Base-by-base conservation (phyloP, 352 stramenopile genomes). In the Pythium rishiriense region DNA sequence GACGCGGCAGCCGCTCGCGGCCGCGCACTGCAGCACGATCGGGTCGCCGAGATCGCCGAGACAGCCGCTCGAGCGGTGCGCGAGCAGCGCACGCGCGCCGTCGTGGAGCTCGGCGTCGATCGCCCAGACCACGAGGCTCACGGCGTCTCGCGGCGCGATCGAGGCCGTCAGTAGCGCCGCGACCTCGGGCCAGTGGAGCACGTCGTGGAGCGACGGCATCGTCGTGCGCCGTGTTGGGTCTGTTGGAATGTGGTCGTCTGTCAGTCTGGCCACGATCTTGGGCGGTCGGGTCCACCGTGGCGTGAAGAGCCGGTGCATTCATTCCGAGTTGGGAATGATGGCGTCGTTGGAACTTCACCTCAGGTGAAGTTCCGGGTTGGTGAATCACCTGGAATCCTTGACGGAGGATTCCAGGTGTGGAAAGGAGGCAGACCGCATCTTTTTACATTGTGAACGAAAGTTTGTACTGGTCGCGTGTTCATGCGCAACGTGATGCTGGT, bases 181-280 rank as follows among this genome's bases (percentile, higher is more conserved):
- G 25, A 52, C 57, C 25, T 55, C 45, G 14, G 45, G 47, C 45
- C 48, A 42, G 47, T 64, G 57, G 57, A 57, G 45, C 11, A 64
- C 46, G 46, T 64, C 57, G 4, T 55, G 29, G 26, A 64, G 57
- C 31, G 31, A 57, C 2, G 43, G 45, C 57, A 64, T 64, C 19
- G 21, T 19, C 14, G 5, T 37, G 21, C 41, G 14, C 41, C 26
- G 50, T 22, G 46, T 6, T 39, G 33, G 10, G 33, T 14, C 7
- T 39, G 33, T 3, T 14, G 11, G 33, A n/a, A 4, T n/a, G 37
- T 43, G 35, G 31, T 35, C 31, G 31, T 37, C 6, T 6, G 31
- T 37, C 11, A 11, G 6, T 37, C 31, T 37, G 31, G 11, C 11
- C 31, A 37, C 6, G 10, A 39, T 14, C 10, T 14, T 39, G 33